Percentiles rank a stretch among this genome's conserved stretches.
phyloP scores from a whole-genome alignment of 1,284 basidiomycete genomes.

The Fomitiporia mediterranea region DNA sequence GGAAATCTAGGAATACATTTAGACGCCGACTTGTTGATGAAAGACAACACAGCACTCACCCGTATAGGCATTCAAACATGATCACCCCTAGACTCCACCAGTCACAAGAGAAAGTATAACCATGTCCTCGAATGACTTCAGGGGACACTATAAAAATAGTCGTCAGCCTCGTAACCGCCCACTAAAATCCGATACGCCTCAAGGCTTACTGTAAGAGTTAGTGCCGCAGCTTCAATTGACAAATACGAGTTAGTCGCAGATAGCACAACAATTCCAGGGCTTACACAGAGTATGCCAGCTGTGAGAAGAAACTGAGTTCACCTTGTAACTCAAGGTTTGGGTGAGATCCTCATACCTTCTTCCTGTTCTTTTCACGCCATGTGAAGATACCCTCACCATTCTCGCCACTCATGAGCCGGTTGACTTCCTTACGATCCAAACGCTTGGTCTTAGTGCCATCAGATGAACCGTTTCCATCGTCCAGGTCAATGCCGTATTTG shows the following conservation, averaged over 20 bases:
- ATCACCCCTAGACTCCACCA: conserved; percentile 98
- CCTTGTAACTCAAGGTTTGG: conserved; percentile 7
- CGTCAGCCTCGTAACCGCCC: too few relatives aligned
- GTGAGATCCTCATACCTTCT: conserved; percentile 53
- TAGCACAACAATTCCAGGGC: conserved; percentile 27
- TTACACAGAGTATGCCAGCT: conserved; percentile 93
- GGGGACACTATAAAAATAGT: conserved; percentile 71
- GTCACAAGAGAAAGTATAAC: conserved; percentile 92
- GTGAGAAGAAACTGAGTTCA: conserved; percentile 21
- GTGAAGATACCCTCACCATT: conserved; percentile 81
- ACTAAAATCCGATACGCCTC: background rate
- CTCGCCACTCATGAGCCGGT: conserved; percentile 74
- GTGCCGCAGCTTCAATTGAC: conserved; percentile 72
- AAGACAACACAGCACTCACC: conserved; percentile 44
- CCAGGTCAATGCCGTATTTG: conserved; percentile 93
- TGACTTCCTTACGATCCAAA: conserved; percentile 74
- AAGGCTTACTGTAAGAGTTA: conserved; percentile 81
- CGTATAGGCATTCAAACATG: conserved; percentile 87
- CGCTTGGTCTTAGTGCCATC: conserved; percentile 67
- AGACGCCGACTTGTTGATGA: conserved; percentile 19
- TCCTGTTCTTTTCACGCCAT: conserved; percentile 90
- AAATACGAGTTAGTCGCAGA: conserved; percentile 17
- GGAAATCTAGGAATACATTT: conserved; percentile 63
- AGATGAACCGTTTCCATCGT: conserved; percentile 62
- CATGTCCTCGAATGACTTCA: conserved; percentile 90